phyloP scores from a whole-genome alignment of 2,329 filamentous ascomycete genomes.

The Phialophora verrucosa region DNA sequence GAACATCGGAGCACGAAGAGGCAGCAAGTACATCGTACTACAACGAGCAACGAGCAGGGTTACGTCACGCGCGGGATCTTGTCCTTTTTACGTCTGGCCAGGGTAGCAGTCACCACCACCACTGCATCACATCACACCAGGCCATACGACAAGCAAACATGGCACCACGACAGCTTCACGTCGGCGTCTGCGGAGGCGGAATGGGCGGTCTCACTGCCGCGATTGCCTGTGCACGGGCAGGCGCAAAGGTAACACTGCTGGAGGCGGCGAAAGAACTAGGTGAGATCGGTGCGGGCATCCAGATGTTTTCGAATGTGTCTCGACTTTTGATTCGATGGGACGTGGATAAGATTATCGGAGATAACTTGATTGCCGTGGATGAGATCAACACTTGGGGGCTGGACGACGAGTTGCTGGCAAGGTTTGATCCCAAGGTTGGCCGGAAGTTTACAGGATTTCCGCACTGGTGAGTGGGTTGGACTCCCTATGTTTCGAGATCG shows the following conservation, averaged over 20 bases:
- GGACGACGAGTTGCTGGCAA: conserved; percentile 29
- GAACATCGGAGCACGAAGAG: background rate
- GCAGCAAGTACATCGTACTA: too few relatives aligned
- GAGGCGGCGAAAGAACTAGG: conserved; percentile 51
- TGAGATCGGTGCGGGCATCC: conserved; percentile 45
- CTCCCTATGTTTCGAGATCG: background rate
- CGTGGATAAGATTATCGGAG: conserved; percentile 49
- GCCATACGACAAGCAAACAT: conserved; percentile 1
- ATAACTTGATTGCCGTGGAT: conserved; percentile 49
- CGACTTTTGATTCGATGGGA: conserved; percentile 50
- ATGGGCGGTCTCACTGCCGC: conserved; percentile 53
- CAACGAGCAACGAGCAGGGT: background rate
- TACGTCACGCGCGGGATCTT: background rate
- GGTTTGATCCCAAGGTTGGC: conserved; percentile 29
- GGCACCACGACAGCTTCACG: conserved; percentile 28
- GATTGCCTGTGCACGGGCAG: conserved; percentile 50
- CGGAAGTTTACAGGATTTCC: conserved; percentile 32
- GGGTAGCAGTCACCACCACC: background rate
- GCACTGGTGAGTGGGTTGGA: conserved; percentile 23
- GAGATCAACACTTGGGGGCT: conserved; percentile 48
- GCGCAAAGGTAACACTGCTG: conserved; percentile 50
- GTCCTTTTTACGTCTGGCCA: background rate
- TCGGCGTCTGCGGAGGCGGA: conserved; percentile 48
- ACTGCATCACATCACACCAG: background rate
- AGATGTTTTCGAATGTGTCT: conserved; percentile 52